These are phyloP conservation scores for Pyrenophora seminiperda DNA, from an alignment of 2,329 filamentous ascomycete species.

Conservation along the genomic window DNA sequence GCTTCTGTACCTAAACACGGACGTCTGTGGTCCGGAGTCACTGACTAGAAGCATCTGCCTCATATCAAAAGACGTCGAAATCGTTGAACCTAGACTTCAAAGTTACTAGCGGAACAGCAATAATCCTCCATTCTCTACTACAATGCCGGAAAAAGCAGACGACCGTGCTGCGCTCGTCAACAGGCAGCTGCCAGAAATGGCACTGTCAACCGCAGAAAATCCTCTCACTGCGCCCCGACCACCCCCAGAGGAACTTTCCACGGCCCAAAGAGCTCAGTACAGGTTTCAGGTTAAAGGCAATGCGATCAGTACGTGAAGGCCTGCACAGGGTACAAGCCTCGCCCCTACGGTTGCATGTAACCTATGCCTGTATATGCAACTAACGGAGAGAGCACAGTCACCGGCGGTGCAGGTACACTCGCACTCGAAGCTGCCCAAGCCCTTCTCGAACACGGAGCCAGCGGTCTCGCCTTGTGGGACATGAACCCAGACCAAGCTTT, in stretches of 20 bases:
- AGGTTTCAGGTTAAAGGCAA: constrained; percentile 61
- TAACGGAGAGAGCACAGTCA: constrained; percentile 52
- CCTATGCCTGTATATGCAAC: neutral
- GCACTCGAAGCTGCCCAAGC: constrained; percentile 64
- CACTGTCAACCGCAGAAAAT: constrained; percentile 54
- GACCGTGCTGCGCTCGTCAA: constrained; percentile 53
- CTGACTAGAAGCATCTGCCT: neutral
- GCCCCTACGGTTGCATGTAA: neutral
- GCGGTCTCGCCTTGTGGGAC: constrained; percentile 66
- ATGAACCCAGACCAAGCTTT: constrained; percentile 54
- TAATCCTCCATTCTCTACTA: constrained; percentile 2
- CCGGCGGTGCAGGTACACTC: constrained; percentile 69
- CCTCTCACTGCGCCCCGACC: constrained; percentile 51
- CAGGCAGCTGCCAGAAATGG: constrained; percentile 56
- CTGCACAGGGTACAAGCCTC: constrained; percentile 17
- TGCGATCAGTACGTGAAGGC: constrained; percentile 53
- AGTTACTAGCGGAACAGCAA: neutral
- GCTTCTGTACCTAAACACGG: constrained; percentile 10
- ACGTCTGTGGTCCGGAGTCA: constrained; percentile 21
- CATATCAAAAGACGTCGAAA: too few species aligned
- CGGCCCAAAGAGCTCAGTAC: constrained; percentile 51
- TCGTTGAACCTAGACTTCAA: neutral
- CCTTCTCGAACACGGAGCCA: constrained; percentile 70
- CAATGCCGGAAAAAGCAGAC: constrained; percentile 44
- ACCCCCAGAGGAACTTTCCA: constrained; percentile 50